Conservation (phyloP, 2,329 filamentous ascomycete species). For the Fusarium redolens region DNA sequence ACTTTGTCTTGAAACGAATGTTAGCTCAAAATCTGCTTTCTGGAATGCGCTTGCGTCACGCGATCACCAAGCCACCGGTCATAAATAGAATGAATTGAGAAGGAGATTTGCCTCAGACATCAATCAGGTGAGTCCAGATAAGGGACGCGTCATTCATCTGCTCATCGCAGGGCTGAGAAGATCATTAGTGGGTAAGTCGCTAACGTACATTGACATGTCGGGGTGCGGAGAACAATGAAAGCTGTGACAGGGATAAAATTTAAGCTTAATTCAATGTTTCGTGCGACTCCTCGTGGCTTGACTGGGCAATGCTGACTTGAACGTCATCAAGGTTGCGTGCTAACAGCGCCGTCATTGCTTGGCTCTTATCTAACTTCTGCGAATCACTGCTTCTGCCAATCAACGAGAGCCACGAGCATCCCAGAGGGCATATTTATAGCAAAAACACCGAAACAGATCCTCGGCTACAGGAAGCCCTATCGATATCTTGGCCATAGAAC, state of each 20-base stretch:
- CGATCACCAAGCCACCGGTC: slow-evolving; percentile 13
- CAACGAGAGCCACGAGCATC: slow-evolving; percentile 3
- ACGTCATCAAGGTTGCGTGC: not conserved
- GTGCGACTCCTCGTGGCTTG: not conserved
- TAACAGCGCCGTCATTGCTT: slow-evolving; percentile 5
- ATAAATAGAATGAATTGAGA: not conserved
- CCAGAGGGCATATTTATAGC: slow-evolving; percentile 12
- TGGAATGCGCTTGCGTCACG: slow-evolving; percentile 10
- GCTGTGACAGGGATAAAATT: not conserved
- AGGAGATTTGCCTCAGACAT: too few species aligned
- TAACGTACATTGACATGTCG: not conserved
- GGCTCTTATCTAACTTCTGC: slow-evolving; percentile 2
- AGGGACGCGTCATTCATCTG: slow-evolving; percentile 22
- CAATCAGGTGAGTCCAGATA: not conserved
- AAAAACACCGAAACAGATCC: not conserved
- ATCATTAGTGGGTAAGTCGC: not conserved
- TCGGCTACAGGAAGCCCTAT: not conserved
- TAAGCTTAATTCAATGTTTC: slow-evolving; percentile 9
- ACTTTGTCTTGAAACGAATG: not conserved
- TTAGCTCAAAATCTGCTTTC: not conserved
- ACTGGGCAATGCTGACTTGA: not conserved
- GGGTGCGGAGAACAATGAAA: not conserved
- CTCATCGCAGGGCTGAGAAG: slow-evolving; percentile 1
- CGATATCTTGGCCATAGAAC: not conserved
- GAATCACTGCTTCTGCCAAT: slow-evolving; percentile 2